Evolutionary conservation across 2,329 filamentous ascomycete species (phyloP).

Genomic region (Esteya vermicola): DNA sequence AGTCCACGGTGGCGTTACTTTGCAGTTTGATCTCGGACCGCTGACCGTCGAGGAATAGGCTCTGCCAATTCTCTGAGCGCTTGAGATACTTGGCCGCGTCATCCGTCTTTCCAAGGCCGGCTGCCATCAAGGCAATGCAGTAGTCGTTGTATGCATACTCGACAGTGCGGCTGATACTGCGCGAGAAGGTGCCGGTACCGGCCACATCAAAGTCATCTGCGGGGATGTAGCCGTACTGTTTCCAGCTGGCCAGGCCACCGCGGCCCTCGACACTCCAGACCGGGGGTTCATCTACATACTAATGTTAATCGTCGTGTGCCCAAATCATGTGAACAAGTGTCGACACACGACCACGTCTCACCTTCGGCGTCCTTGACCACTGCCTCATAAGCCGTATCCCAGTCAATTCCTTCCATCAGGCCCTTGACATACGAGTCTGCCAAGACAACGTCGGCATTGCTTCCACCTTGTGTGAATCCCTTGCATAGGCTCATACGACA

Average conservation of each 20-base stretch:
- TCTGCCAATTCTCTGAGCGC: slow-evolving; percentile 44
- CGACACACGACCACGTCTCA: too few species aligned
- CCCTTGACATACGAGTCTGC: slow-evolving; percentile 42
- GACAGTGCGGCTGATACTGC: slow-evolving; percentile 58
- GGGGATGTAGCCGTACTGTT: slow-evolving; percentile 56
- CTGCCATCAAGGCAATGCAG: slow-evolving; percentile 48
- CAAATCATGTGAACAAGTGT: slow-evolving; percentile 27
- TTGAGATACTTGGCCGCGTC: slow-evolving; percentile 35
- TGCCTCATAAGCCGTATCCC: slow-evolving; percentile 57
- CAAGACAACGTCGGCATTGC: slow-evolving; percentile 53
- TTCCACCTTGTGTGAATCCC: slow-evolving; percentile 54
- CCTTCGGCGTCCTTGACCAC: slow-evolving; percentile 58
- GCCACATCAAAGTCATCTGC: slow-evolving; percentile 49
- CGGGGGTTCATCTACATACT: slow-evolving; percentile 38
- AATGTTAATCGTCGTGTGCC: too few species aligned
- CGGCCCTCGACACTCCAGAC: slow-evolving; percentile 60
- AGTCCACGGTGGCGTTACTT: slow-evolving; percentile 23
- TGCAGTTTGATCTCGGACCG: slow-evolving; percentile 28
- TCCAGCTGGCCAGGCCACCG: slow-evolving; percentile 59
- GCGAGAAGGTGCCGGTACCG: slow-evolving; percentile 50
- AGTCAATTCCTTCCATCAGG: slow-evolving; percentile 44
- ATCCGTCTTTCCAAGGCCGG: slow-evolving; percentile 31
- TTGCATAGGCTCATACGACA: slow-evolving; percentile 55
- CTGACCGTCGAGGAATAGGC: slow-evolving; percentile 44
- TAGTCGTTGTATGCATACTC: slow-evolving; percentile 75